Conservation (phyloP, 148 eudicot species). For the Hydrangea macrophylla region DNA sequence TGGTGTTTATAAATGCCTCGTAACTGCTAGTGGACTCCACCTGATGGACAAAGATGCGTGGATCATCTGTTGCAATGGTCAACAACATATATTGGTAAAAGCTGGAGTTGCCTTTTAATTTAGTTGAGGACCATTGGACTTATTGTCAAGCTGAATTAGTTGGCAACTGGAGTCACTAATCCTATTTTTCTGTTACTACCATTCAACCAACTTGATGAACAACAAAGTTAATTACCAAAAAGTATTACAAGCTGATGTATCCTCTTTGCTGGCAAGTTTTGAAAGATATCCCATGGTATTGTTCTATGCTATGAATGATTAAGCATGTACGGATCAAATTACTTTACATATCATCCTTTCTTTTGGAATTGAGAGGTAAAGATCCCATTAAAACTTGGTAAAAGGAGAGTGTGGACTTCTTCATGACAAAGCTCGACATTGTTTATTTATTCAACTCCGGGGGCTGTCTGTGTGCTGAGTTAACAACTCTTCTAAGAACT, state of each 20-base stretch:
- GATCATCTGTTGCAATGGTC: slow-evolving; percentile 3
- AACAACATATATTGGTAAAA: neutral
- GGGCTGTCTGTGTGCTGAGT: neutral
- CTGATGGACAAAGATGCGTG: slow-evolving; percentile 17
- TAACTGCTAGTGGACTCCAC: slow-evolving; percentile 6
- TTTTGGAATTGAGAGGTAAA: slow-evolving; percentile 2
- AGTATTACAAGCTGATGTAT: neutral
- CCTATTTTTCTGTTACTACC: slow-evolving; percentile 2
- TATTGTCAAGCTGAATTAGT: slow-evolving; percentile 5
- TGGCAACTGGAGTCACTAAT: slow-evolving; percentile 18
- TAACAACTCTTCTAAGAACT: neutral
- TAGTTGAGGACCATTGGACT: slow-evolving; percentile 5
- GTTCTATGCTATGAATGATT: neutral
- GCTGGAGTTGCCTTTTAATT: slow-evolving; percentile 12
- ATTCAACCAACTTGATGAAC: neutral
- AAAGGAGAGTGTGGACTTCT: slow-evolving; percentile 8
- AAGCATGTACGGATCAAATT: neutral
- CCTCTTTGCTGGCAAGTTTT: slow-evolving; percentile 1
- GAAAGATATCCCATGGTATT: neutral
- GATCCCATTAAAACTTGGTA: slow-evolving; percentile 9
- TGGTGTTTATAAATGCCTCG: slow-evolving; percentile 16
- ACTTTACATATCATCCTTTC: neutral
- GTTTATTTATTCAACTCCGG: neutral
- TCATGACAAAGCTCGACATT: neutral
- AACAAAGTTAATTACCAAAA: neutral